These are phyloP conservation scores for Chalciporus pseudorubinellus DNA, from an alignment of 768 basidiomycete genomes.

Conservation along the genomic window DNA sequence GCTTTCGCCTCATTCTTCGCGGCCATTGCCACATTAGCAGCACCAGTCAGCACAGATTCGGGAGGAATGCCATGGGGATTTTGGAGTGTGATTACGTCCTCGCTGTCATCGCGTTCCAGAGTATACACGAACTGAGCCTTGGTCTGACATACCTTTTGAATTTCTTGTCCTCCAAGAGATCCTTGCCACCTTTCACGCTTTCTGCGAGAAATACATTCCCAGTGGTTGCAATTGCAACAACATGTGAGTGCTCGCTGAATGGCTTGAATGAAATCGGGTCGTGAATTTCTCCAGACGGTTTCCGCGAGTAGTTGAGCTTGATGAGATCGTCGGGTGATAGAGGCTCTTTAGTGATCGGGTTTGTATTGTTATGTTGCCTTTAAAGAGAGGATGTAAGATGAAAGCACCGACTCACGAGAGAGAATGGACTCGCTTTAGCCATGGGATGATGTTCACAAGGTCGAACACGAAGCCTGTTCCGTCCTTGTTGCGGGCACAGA, in stretches of 20 bases:
- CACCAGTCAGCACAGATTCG: conserved; percentile 42
- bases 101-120: conserved; percentile 39
- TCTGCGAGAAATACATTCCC: conserved; percentile 94
- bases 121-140: neutral
- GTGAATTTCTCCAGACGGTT: conserved; percentile 82
- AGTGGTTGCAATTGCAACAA: conserved; percentile 84
- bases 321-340: conserved; percentile 73
- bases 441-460: conserved; percentile 88
- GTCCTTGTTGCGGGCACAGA: conserved; percentile 80
- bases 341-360: conserved; percentile 73
- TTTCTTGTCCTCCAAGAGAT: conserved; percentile 80
- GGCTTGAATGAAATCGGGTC: conserved; percentile 98
- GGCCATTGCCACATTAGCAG: conserved; percentile 29
- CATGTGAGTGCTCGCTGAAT: conserved; percentile 94
- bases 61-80: conserved; percentile 80
- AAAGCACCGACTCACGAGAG: conserved; percentile 3
- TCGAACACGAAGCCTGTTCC: conserved; percentile 84
- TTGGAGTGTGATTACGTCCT: conserved; percentile 92
- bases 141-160: conserved; percentile 68
- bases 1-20: conserved; percentile 33
- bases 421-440: conserved; percentile 70
- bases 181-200: conserved; percentile 80
- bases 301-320: conserved; percentile 77
- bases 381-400: conserved; percentile 12
- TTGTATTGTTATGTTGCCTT: conserved; percentile 79